Percentiles rank a stretch among this genome's conserved stretches.
phyloP scores from a whole-genome alignment of 352 stramenopile genomes.

The Globisporangium mamillatum region DNA sequence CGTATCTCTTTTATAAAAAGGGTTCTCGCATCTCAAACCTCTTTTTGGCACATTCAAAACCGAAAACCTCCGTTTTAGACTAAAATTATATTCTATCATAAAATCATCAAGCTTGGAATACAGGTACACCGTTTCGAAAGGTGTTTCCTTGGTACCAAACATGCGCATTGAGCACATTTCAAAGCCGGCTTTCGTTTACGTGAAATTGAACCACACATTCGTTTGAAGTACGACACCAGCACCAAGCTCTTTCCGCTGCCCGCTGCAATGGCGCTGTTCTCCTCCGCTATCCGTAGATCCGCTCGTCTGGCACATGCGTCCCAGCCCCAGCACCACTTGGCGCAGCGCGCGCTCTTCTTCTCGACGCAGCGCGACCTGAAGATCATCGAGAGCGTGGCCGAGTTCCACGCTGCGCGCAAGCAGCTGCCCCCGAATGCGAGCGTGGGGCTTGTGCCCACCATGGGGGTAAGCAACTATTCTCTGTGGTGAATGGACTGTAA shows the following conservation, averaged over 20 bases:
- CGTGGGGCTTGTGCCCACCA: conserved; percentile 98
- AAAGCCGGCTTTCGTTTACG: not conserved
- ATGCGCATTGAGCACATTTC: no score
- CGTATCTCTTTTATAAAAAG: no score
- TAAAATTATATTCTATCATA: no score
- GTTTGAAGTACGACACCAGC: not conserved
- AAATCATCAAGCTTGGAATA: no score
- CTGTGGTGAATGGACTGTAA: not conserved
- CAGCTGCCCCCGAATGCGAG: conserved; percentile 47
- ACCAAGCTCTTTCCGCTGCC: not conserved
- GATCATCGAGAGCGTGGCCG: conserved; percentile 50
- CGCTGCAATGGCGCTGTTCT: conserved; percentile 2
- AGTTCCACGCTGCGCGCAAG: conserved; percentile 51
- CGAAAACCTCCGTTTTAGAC: no score
- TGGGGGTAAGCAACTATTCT: conserved; percentile 74
- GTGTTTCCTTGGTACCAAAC: no score
- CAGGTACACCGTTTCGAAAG: no score
- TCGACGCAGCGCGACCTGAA: conserved; percentile 6
- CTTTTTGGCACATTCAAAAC: no score
- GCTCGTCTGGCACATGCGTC: not conserved
- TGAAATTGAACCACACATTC: not conserved
- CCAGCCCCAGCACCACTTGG: not conserved
- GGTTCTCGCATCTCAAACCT: no score
- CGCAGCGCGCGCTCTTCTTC: conserved; percentile 5
- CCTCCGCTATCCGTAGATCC: not conserved